phyloP scores from a whole-genome alignment of 768 basidiomycete species.

The Auricularia sp. region DNA sequence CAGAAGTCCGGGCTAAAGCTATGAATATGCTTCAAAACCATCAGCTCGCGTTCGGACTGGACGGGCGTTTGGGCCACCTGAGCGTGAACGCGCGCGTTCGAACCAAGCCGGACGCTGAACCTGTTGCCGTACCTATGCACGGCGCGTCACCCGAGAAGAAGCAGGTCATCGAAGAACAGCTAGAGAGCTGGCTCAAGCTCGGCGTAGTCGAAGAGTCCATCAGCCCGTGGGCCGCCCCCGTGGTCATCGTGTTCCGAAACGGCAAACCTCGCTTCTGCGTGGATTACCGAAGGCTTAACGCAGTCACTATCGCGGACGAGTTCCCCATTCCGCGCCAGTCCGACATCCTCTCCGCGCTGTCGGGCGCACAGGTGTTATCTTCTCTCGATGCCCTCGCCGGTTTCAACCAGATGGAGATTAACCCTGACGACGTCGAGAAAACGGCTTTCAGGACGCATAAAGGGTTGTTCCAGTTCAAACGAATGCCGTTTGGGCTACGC shows the following conservation, averaged over 20 bases:
- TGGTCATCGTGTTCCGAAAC: constrained; percentile 28
- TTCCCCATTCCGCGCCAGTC: constrained; percentile 22
- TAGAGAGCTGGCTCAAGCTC: constrained; percentile 23
- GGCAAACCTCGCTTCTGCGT: constrained; percentile 24
- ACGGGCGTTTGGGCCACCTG: constrained; percentile 23
- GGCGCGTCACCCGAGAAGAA: too few species aligned
- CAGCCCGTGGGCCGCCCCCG: constrained; percentile 29
- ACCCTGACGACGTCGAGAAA: constrained; percentile 20
- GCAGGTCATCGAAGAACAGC: constrained; percentile 19
- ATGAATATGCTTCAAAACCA: constrained; percentile 12
- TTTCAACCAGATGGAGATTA: constrained; percentile 31
- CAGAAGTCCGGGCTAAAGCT: constrained; percentile 7
- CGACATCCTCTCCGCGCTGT: constrained; percentile 22
- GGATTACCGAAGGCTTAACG: constrained; percentile 13
- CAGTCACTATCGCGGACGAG: constrained; percentile 18
- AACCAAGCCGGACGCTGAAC: constrained; percentile 15
- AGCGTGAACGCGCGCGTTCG: constrained; percentile 17
- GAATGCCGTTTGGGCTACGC: constrained; percentile 31
- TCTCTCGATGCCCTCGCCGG: constrained; percentile 29
- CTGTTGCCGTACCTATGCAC: constrained; percentile 9
- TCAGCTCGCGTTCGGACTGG: constrained; percentile 21
- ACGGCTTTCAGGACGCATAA: constrained; percentile 30
- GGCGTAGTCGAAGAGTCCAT: constrained; percentile 31
- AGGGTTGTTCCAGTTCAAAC: constrained; percentile 31
- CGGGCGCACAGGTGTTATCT: constrained; percentile 23